A percentile compares a stretch with the other conserved stretches of the same genome.
phyloP scores from a whole-genome alignment of 2,329 filamentous ascomycete genomes.

The Cytospora mali region DNA sequence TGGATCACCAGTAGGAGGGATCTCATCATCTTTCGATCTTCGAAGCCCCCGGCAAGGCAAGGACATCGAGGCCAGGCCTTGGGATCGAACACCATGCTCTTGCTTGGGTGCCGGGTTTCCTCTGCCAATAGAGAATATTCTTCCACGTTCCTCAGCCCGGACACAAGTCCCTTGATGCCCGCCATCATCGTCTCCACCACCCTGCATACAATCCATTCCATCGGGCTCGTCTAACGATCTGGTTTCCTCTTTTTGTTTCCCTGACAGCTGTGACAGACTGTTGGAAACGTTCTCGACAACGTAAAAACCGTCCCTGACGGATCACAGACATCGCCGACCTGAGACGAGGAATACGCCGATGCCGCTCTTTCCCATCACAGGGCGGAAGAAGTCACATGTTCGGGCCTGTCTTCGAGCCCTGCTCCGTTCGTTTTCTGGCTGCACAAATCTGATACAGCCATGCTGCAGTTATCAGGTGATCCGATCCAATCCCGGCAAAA shows the following conservation, averaged over 20 bases:
- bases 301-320: neutral
- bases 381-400: neutral
- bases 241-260: neutral
- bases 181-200: neutral
- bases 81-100: neutral
- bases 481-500: constrained; percentile 12
- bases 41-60: neutral
- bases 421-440: neutral
- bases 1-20: neutral
- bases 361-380: neutral
- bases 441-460: constrained; percentile 3
- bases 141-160: neutral
- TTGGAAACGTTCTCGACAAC: neutral
- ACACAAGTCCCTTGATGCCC: neutral
- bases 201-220: neutral
- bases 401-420: neutral
- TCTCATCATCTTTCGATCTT: neutral
- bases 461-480: constrained; percentile 13
- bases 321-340: neutral
- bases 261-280: neutral
- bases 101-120: neutral
- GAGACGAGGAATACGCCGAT: neutral
- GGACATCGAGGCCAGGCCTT: neutral
- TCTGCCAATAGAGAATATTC: neutral
- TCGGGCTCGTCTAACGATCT: neutral